phyloP scores from a whole-genome alignment of 2,329 filamentous ascomycete species.

The Lecanicillium sp. region DNA sequence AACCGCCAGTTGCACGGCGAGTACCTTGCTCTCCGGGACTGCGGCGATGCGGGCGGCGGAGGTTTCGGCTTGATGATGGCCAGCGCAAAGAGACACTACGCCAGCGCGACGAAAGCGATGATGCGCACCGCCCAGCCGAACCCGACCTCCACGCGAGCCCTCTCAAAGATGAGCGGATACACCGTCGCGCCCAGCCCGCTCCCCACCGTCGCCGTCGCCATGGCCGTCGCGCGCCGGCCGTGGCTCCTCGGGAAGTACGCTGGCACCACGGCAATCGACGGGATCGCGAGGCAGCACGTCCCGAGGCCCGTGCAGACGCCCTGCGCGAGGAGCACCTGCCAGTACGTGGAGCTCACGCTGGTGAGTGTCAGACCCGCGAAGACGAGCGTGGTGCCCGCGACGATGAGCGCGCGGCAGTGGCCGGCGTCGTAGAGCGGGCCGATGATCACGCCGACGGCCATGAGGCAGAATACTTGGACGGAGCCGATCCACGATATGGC shows the following conservation, averaged over 20 bases:
- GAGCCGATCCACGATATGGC: conserved; percentile 33
- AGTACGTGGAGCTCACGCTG: conserved; percentile 32
- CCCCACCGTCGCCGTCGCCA: conserved; percentile 37
- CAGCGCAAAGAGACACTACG: conserved; percentile 25
- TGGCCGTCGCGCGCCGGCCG: conserved; percentile 33
- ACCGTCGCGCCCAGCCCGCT: conserved; percentile 33
- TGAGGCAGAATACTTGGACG: conserved; percentile 31
- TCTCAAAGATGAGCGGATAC: conserved; percentile 33
- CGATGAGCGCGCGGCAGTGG: conserved; percentile 26
- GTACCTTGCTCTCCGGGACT: not conserved
- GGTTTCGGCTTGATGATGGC: conserved; percentile 22
- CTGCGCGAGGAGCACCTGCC: conserved; percentile 36
- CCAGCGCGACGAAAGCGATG: conserved; percentile 30
- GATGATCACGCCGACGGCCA: conserved; percentile 29
- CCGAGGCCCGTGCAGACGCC: conserved; percentile 39
- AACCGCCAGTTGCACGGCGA: conserved; percentile 13
- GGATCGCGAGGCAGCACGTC: conserved; percentile 32
- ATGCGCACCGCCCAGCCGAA: conserved; percentile 32
- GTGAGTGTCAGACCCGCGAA: conserved; percentile 35
- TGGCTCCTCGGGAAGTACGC: conserved; percentile 33
- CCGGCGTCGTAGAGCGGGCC: conserved; percentile 37
- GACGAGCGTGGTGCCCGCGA: conserved; percentile 28
- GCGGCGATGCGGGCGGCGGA: not conserved
- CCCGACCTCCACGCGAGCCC: conserved; percentile 23
- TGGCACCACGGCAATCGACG: conserved; percentile 33